Evolutionary conservation across 768 basidiomycete genomes (phyloP), one percentile per base, ranked within the genome.

Genomic region (Hericium coralloides): DNA sequence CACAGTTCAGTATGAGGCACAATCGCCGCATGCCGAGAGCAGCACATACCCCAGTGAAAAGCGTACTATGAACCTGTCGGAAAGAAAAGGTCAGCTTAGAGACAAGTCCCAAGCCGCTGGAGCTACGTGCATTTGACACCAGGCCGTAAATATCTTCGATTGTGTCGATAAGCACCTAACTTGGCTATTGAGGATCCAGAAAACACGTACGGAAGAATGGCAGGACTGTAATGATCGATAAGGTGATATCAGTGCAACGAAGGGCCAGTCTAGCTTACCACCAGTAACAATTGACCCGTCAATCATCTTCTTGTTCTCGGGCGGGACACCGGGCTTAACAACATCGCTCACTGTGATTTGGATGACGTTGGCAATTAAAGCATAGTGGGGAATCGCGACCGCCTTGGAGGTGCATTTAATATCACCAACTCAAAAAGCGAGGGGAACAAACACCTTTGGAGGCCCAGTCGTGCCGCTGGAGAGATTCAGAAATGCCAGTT

Each of bases 391-490:
- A 57, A 89, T 82, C 5, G 74, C 76, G 17, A 87, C 84, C 12
- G 85, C 88, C 84, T 84, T 26, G n/a, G 4, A 45, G 12, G 15
- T 14, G 12, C 9, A 23, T 36, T 31, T 10, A 10, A 36, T 38
- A 41, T 22, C n/a, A 45, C 18, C 14, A n/a, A 38, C 38, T 22
- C 20, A 8, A 23, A 50, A 25, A 7, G 6, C 43, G 22, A 12
- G 1, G 22, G 22, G 5, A 17, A 36, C 2, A 12, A 22, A 12
- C 47, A 67, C 68, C 58, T 69, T 67, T 38, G 68, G 73, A 64
- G 68, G 72, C 66, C 86, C 86, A 15, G 87, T 89, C 23, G 87
- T 89, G 9, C 87, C 87, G 58, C 86, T 87, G 2, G 87, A 89
- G 62, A 89, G 85, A 53, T 77, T 79, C 54, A 89, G 70, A 62